These are phyloP conservation scores for Yamadazyma friedrichii DNA, from an alignment of 1,139 yeast genomes.

Conservation along the genomic window DNA sequence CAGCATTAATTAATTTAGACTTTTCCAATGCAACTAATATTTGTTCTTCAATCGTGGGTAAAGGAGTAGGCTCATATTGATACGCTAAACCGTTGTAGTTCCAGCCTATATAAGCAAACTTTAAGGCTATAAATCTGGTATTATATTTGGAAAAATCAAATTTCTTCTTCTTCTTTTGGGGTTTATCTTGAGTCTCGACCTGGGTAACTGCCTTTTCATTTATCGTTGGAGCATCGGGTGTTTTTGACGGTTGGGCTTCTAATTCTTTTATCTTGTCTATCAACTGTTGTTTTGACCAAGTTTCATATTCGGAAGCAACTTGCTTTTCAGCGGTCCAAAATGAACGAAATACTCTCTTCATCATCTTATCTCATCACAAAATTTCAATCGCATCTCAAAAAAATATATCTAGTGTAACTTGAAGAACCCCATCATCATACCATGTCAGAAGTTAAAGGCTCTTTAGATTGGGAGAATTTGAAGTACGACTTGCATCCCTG, in stretches of 20 bases:
- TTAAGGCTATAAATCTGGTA: constrained; percentile 73
- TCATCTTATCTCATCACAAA: constrained; percentile 17
- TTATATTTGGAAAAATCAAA: constrained; percentile 69
- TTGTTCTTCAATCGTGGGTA: constrained; percentile 85
- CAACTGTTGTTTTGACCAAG: constrained; percentile 55
- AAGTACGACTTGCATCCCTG: constrained; percentile 40
- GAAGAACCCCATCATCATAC: constrained; percentile 2
- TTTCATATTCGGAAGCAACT: constrained; percentile 27
- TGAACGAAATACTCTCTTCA: constrained; percentile 20
- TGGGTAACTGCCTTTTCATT: background rate
- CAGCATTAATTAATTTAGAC: constrained; percentile 63
- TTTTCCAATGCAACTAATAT: constrained; percentile 68
- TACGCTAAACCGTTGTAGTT: constrained; percentile 86
- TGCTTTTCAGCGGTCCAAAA: constrained; percentile 9
- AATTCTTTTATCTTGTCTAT: constrained; percentile 47
- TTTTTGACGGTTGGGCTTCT: constrained; percentile 29
- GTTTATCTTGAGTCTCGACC: constrained; percentile 8
- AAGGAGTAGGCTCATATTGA: constrained; percentile 71
- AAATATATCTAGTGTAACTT: background rate
- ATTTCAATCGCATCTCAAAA: constrained; percentile 4
- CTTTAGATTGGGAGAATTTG: constrained; percentile 41
- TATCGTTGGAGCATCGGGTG: background rate
- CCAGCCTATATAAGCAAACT: constrained; percentile 92
- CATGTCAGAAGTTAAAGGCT: constrained; percentile 24
- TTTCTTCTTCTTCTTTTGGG: constrained; percentile 33